Evolutionary conservation across 139 green algal genomes (phyloP), one percentile per base, ranked within the genome.

Genomic region (Haematococcus lacustris): DNA sequence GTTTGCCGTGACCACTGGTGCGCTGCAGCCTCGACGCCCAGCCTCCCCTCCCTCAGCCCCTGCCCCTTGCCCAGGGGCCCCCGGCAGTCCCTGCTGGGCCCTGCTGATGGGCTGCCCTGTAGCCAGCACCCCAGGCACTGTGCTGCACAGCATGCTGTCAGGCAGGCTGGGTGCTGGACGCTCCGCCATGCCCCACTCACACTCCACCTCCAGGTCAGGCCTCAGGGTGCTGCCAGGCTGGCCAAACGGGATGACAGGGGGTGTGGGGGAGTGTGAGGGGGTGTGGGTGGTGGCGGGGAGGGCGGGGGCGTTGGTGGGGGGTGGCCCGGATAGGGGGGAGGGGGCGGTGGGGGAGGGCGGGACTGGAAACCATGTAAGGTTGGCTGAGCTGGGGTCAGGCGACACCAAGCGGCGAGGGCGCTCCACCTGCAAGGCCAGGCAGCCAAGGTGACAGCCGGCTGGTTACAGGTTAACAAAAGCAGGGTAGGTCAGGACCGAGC

Each of bases 201-300:
- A 67, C 61, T 43, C 61, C 33, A 67, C 61, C 30, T 67, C 37
- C 63, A 69, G 63, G 37, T 28, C 51, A 57, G 13, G 47, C 47
- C 47, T 57, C 13, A 9, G 47, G 47, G 13, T 57, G 47, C 17
- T 9, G 13, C 47, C 17, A 17, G 13, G 17, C 13, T 57, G 47
- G 47, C 47, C 47, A 17, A 9, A 57, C 13, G 17, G 9, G 47
- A 57, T 17, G 47, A 9, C 47, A 9, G n/a, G n/a, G n/a, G n/a
- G n/a, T n/a, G n/a, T n/a, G n/a, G n/a, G n/a, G n/a, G n/a, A n/a
- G n/a, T n/a, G n/a, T n/a, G n/a, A n/a, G n/a, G n/a, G n/a, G n/a
- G n/a, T n/a, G n/a, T n/a, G n/a, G n/a, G n/a, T n/a, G n/a, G n/a
- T n/a, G n/a, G n/a, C n/a, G n/a, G n/a, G n/a, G n/a, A n/a, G n/a